A percentile compares a stretch with the other conserved stretches of the same genome.
Evolutionary conservation across 2,329 filamentous ascomycete genomes (phyloP).

Genomic region (Botryosphaeria dothidea): DNA sequence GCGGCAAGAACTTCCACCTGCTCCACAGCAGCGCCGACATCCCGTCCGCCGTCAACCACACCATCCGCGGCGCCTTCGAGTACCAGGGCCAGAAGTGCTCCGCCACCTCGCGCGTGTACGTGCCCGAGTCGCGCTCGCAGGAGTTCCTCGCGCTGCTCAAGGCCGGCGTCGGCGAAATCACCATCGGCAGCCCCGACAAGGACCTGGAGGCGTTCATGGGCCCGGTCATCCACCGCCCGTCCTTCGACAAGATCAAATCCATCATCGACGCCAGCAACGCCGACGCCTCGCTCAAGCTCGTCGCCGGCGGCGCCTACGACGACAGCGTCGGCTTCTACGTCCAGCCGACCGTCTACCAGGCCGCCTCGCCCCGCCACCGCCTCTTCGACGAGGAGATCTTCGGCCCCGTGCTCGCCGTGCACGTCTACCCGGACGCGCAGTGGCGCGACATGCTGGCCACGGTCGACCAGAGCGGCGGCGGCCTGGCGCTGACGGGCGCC

Average conservation of each 20-base stretch:
- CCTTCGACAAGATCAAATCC: conserved; percentile 76
- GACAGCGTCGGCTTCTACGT: conserved; percentile 79
- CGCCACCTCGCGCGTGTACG: conserved; percentile 77
- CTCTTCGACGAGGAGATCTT: conserved; percentile 80
- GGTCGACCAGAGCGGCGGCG: conserved; percentile 67
- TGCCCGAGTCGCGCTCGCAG: conserved; percentile 73
- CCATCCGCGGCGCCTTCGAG: conserved; percentile 83
- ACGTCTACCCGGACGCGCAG: conserved; percentile 76
- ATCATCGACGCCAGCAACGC: conserved; percentile 77
- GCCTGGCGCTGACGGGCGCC: conserved; percentile 76
- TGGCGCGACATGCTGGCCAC: conserved; percentile 62
- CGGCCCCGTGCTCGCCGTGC: conserved; percentile 71
- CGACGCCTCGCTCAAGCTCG: conserved; percentile 69
- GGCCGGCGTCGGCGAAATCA: conserved; percentile 68
- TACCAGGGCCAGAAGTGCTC: conserved; percentile 92
- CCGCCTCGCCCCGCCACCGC: conserved; percentile 70
- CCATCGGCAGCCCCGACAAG: conserved; percentile 65
- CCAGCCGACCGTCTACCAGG: conserved; percentile 78
- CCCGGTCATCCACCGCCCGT: conserved; percentile 79
- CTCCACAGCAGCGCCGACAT: conserved; percentile 76
- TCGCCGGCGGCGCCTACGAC: conserved; percentile 77
- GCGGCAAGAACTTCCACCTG: conserved; percentile 91
- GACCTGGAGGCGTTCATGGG: conserved; percentile 79
- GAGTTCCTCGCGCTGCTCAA: conserved; percentile 68
- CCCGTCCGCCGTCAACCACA: conserved; percentile 76